phyloP scores from a whole-genome alignment of 345 rosid species.

The Leavenworthia alabamica region DNA sequence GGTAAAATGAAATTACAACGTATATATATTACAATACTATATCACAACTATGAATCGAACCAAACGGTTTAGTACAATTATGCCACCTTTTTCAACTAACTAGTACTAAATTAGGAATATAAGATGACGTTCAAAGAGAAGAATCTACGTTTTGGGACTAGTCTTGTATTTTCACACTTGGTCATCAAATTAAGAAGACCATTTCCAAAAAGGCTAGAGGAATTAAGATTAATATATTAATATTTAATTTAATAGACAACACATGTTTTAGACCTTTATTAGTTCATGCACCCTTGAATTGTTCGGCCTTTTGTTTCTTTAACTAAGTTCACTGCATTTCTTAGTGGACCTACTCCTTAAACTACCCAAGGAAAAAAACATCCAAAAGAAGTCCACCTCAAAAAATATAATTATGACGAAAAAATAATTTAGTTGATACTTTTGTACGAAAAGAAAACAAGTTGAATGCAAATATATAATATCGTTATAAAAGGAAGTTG shows the following conservation, averaged over 20 bases:
- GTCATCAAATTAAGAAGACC: slow-evolving; percentile 24
- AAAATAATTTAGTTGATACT: no score
- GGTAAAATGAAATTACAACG: background rate
- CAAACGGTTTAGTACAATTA: background rate
- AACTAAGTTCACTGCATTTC: slow-evolving; percentile 27
- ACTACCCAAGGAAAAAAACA: background rate
- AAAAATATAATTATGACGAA: background rate
- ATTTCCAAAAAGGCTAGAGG: slow-evolving; percentile 20
- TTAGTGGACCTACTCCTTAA: slow-evolving; percentile 5
- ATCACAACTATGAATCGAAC: background rate
- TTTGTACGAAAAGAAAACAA: background rate
- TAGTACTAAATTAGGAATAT: background rate
- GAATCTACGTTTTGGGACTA: background rate
- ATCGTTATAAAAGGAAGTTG: background rate
- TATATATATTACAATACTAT: background rate
- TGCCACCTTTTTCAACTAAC: slow-evolving; percentile 6
- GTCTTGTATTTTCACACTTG: slow-evolving; percentile 26
- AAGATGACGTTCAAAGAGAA: slow-evolving; percentile 4
- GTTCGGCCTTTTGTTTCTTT: slow-evolving; percentile 9
- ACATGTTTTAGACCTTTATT: slow-evolving; percentile 20
- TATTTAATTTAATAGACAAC: slow-evolving; percentile 2
- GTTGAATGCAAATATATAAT: background rate
- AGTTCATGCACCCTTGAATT: slow-evolving; percentile 19
- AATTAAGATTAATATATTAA: background rate
- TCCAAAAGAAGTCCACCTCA: background rate